Base-by-base conservation (phyloP, 2,329 filamentous ascomycete genomes). In the Colletotrichum sp. region DNA sequence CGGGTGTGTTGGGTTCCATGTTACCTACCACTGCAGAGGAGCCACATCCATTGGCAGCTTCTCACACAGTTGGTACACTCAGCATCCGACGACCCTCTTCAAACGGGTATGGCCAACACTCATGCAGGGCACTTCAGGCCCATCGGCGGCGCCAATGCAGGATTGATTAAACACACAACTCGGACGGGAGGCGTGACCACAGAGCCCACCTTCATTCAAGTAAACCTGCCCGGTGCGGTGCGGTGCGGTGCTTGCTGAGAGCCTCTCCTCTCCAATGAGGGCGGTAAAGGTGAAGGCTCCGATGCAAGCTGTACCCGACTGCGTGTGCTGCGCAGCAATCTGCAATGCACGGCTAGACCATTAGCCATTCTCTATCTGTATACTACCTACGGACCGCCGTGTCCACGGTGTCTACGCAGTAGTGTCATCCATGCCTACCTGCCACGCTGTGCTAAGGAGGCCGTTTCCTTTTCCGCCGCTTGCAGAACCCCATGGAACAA, bases 321-420 rank as follows among this genome's bases (percentile, higher is more conserved):
- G 43, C 43, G 55, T 28, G 55, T 28, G 55, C 55, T 34, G 58
- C 57, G 57, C 66, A 36, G 66, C 34, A n/a, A 38, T 61, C 63
- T 75, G 70, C 74, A 69, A 74, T 69, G 74, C 74, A 76, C 74
- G 70, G 71, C 74, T 65, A 74, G 74, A 26, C 64, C 70, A 76
- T 52, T 65, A n/a, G 58, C 58, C 30, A 32, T 65, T 52, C 43
- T 52, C 43, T 48, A 16, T 48, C 43, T 48, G n/a, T 43, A 18
- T 32, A 30, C 24, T 61, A 30, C 24, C 21, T 26, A 63, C 48
- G 70, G 64, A 58, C 52, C 70, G 67, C 70, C 48, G 65, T 64
- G 64, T 60, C 70, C 74, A 65, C 74, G 57, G 71, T 68, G 70
- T 74, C 74, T 58, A 26, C 65, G 38, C 38, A 48, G 38, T 48